phyloP scores from a whole-genome alignment of 2,329 filamentous ascomycete species.

The Penicillium sp. region DNA sequence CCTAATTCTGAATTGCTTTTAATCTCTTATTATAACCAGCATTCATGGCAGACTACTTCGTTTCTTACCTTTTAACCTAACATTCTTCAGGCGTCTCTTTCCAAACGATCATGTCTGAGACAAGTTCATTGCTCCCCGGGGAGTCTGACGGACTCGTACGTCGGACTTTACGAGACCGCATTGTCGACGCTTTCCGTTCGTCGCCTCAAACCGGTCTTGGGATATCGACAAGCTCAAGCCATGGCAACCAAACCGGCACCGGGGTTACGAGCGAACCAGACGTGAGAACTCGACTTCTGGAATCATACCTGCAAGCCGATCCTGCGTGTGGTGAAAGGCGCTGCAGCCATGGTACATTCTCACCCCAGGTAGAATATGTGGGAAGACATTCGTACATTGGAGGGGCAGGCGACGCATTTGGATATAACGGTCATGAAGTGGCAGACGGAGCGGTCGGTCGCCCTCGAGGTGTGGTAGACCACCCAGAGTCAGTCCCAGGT shows the following conservation, averaged over 20 bases:
- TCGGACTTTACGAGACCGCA: slow-evolving; percentile 32
- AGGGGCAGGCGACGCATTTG: slow-evolving; percentile 28
- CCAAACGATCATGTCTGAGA: slow-evolving; percentile 26
- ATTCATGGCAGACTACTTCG: slow-evolving; percentile 7
- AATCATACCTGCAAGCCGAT: slow-evolving; percentile 38
- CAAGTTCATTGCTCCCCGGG: slow-evolving; percentile 20
- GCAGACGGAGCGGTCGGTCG: slow-evolving; percentile 22
- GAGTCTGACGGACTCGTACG: slow-evolving; percentile 21
- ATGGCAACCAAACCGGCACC: slow-evolving; percentile 3
- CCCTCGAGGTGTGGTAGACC: slow-evolving; percentile 37
- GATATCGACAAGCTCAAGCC: slow-evolving; percentile 3
- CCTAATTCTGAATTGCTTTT: slow-evolving; percentile 4
- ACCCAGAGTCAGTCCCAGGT: slow-evolving; percentile 45
- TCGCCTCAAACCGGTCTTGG: slow-evolving; percentile 12
- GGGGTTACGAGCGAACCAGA: slow-evolving; percentile 25
- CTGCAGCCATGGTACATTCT: slow-evolving; percentile 75
- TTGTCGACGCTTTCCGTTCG: slow-evolving; percentile 33
- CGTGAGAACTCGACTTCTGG: slow-evolving; percentile 38
- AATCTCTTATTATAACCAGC: neutral
- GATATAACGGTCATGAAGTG: slow-evolving; percentile 35
- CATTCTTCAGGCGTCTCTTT: neutral
- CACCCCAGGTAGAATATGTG: slow-evolving; percentile 62
- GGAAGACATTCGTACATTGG: slow-evolving; percentile 46
- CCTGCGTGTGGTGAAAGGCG: slow-evolving; percentile 41
- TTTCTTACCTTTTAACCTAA: neutral